These are phyloP conservation scores for Vanrija sp. DNA, from an alignment of 1,284 basidiomycete species.

Conservation along the genomic window DNA sequence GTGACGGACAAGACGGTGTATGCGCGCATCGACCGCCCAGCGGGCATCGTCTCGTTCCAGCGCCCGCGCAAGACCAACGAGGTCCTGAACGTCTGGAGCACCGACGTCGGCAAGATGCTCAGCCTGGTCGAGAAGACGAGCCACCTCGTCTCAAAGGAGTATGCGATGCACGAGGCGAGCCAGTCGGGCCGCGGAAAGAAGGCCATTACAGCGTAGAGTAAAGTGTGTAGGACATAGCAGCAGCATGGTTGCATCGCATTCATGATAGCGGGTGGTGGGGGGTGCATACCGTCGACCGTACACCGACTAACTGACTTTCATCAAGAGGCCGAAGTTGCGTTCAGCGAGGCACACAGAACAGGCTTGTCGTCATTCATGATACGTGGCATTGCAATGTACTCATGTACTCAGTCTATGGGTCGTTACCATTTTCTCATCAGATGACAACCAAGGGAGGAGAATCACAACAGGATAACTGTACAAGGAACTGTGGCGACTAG, in stretches of 20 bases:
- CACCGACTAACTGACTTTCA: too few relatives aligned
- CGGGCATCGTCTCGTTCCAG: constrained; percentile 82
- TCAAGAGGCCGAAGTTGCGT: too few relatives aligned
- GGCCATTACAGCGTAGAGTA: constrained; percentile 24
- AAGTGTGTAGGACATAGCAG: constrained; percentile 5
- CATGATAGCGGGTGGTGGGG: neutral
- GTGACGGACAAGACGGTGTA: constrained; percentile 89
- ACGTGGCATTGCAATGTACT: neutral
- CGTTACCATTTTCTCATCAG: too few relatives aligned
- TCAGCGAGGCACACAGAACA: too few relatives aligned
- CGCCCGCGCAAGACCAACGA: constrained; percentile 72
- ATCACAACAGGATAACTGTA: neutral
- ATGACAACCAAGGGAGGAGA: neutral
- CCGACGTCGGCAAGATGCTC: constrained; percentile 82
- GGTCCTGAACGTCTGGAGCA: constrained; percentile 94
- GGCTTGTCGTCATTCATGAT: neutral
- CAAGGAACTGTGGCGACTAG: neutral
- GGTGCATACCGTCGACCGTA: too few relatives aligned
- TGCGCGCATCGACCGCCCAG: constrained; percentile 89
- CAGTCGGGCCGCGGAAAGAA: constrained; percentile 29
- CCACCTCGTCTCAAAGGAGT: constrained; percentile 54
- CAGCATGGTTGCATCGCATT: constrained; percentile 7
- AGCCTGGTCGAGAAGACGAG: constrained; percentile 53
- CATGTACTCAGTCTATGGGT: neutral
- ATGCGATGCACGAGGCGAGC: constrained; percentile 47